Base-by-base conservation (phyloP, 106 monocot genomes). In the Apostasia shenzhenica region DNA sequence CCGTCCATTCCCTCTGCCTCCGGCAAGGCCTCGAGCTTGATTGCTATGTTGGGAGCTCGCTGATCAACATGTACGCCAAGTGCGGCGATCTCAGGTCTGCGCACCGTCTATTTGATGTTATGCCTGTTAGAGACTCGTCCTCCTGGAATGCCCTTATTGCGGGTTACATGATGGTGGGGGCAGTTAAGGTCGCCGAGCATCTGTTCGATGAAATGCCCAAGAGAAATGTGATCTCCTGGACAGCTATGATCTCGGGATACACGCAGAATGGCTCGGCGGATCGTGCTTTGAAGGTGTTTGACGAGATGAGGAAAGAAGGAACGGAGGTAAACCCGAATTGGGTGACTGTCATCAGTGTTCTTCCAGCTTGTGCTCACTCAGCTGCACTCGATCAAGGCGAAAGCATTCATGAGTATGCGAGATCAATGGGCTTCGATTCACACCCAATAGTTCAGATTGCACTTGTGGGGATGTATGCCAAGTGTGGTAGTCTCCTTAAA, bases 181-280 rank as follows among this genome's bases (percentile, higher is more conserved):
- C 90, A 0, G 46, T 64, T 4, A 48, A 61, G 4, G 59, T 77
- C 49, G 86, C 86, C 14, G 12, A 67, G 1, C 66, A 52, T 8
- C 83, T 90, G 81, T 47, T 61, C 48, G 70, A 6, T 14, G 72
- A 77, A 39, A 83, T 86, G 26, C 55, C 79, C 4, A 5, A n/a
- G 9, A 86, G 86, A 5, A 86, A 90, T 77, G 65, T 90, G 71
- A 86, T 90, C 12, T 90, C 81, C 37, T 90, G 90, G 90, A 90
- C 86, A 45, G 74, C 86, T 0, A 53, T 90, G 81, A 74, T 90
- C 46, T 90, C 90, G 1, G 86, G 85, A 46, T 90, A 79, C 57
- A 81, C 90, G 0, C 69, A 79, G 70, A 81, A 79, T 38, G 86
- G 86, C 6, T 70, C 78, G 38, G 67, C 71, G 8, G 71, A 56